These are phyloP conservation scores for Chlamydomonas urium DNA, from an alignment of 139 green algal species.

Conservation along the genomic window DNA sequence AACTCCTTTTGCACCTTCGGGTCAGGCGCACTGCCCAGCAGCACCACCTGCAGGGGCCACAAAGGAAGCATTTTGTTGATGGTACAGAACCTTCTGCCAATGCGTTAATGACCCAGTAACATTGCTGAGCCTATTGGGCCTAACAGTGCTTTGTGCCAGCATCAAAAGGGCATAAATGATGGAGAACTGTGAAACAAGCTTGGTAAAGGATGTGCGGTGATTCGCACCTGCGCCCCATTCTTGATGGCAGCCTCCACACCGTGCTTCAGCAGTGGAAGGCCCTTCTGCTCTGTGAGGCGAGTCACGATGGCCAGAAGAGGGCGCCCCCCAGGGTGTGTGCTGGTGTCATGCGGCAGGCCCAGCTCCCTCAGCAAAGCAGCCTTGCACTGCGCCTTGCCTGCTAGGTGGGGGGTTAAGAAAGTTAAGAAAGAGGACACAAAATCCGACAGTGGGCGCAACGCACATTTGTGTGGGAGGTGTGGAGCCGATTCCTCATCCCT, in stretches of 20 bases:
- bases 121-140: no score
- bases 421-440: no score
- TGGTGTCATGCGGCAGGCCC: conserved; percentile 27
- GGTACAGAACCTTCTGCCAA: no score
- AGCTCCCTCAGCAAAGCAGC: conserved; percentile 37
- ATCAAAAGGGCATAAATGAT: no score
- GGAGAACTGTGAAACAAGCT: no score
- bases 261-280: conserved; percentile 84
- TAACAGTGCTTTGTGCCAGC: no score
- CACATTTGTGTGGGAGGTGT: no score
- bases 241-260: conserved; percentile 31
- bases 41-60: conserved; percentile 89
- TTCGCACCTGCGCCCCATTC: conserved; percentile 26
- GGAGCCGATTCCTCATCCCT: no score
- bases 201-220: no score
- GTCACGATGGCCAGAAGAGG: conserved; percentile 82
- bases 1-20: conserved; percentile 78
- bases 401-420: no score
- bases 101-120: no score
- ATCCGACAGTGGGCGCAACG: no score
- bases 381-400: conserved; percentile 60
- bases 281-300: conserved; percentile 87
- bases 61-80: background rate
- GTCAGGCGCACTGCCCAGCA: conserved; percentile 91
- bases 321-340: conserved; percentile 19